Evolutionary conservation across 2,329 filamentous ascomycete species (phyloP).

Genomic region (Scopulariopsis brevicaulis): DNA sequence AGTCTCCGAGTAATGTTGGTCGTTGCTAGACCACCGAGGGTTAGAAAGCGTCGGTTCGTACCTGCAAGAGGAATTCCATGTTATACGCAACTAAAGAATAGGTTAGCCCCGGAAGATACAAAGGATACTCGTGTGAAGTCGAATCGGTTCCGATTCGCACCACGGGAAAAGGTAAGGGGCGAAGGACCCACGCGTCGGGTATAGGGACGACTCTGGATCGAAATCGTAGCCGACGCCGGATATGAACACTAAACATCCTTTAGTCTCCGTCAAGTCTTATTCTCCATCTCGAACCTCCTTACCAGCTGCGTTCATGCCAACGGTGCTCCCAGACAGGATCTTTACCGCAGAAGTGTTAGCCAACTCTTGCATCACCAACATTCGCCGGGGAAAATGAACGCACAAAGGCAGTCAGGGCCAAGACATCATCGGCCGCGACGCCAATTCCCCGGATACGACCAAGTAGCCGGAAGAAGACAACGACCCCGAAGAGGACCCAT

Average conservation of each 20-base stretch:
- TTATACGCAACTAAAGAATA: neutral
- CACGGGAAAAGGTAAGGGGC: neutral
- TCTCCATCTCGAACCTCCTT: neutral
- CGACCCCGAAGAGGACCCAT: neutral
- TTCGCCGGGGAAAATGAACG: neutral
- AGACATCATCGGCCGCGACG: neutral
- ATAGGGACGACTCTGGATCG: neutral
- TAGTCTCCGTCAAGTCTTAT: neutral
- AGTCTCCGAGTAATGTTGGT: neutral
- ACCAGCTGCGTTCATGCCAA: neutral
- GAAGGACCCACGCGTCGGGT: neutral
- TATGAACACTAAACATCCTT: neutral
- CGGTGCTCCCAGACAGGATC: neutral
- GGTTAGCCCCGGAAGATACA: neutral
- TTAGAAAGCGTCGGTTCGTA: neutral
- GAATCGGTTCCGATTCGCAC: no score
- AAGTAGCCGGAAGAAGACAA: neutral
- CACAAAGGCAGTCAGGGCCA: neutral
- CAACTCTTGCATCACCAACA: neutral
- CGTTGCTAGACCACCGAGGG: neutral
- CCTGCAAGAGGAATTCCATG: neutral
- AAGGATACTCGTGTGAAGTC: no score
- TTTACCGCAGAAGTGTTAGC: neutral
- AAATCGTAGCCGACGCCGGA: neutral
- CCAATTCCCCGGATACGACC: neutral